phyloP scores from a whole-genome alignment of 495 filamentous ascomycete species.

The Trichoderma erinaceum region DNA sequence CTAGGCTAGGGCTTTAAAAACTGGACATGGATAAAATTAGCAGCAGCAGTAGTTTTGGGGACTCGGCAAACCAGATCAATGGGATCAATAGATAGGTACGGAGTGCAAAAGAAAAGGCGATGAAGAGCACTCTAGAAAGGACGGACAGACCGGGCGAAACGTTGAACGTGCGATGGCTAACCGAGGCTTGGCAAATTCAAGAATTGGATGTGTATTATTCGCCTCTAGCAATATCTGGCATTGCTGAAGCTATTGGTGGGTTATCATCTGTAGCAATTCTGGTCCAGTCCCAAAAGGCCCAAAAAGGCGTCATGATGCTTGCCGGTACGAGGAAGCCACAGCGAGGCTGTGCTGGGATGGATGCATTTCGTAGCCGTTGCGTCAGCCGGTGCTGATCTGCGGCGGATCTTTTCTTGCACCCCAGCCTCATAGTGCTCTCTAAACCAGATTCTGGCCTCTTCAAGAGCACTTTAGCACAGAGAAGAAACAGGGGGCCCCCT shows the following conservation, averaged over 20 bases:
- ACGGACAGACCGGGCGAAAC: no score
- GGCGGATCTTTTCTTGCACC: not conserved
- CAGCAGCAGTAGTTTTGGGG: conserved; percentile 2
- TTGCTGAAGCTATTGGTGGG: not conserved
- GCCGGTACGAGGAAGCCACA: not conserved
- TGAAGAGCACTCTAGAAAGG: not conserved
- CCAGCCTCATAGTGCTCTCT: no score
- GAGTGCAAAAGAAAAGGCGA: not conserved
- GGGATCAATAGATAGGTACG: not conserved
- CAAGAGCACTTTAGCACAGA: no score
- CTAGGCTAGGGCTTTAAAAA: conserved; percentile 12
- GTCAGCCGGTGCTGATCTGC: conserved; percentile 1
- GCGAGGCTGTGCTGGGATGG: not conserved
- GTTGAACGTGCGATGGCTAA: no score
- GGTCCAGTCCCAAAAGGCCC: not conserved
- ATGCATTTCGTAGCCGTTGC: not conserved
- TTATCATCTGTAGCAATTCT: not conserved
- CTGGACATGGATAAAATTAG: conserved; percentile 1
- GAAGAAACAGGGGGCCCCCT: not conserved
- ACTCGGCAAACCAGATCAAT: not conserved
- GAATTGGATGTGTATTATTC: no score
- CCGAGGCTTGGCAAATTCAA: no score
- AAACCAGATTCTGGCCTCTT: not conserved
- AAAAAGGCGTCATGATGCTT: not conserved
- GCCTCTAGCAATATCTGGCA: no score